A percentile compares a stretch with the other conserved stretches of the same genome.
These are phyloP conservation scores for Fistulifera solaris DNA, from an alignment of 108 stramenopile genomes.

Conservation along the genomic window DNA sequence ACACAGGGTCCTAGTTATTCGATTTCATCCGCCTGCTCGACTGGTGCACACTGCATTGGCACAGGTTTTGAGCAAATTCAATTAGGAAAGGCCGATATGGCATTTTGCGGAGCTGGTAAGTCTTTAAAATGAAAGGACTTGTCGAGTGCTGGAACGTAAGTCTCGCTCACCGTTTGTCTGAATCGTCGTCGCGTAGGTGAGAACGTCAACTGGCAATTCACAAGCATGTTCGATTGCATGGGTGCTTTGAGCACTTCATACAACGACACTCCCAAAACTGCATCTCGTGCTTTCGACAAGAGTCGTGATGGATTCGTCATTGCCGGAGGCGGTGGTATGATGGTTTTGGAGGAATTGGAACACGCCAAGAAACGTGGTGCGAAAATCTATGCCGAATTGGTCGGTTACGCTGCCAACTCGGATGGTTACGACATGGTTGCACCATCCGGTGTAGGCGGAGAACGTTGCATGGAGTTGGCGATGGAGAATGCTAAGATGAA, in stretches of 20 bases:
- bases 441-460: conserved; percentile 93
- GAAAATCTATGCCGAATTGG: conserved; percentile 91
- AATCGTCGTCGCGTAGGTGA: conserved; percentile 35
- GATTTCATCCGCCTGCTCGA: conserved; percentile 84
- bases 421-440: conserved; percentile 99
- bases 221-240: conserved; percentile 93
- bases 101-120: conserved; percentile 85
- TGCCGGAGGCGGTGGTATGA: conserved; percentile 95
- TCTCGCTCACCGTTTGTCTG: conserved; percentile 1
- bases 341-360: conserved; percentile 94
- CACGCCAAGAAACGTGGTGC: conserved; percentile 96
- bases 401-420: conserved; percentile 95
- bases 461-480: conserved; percentile 89
- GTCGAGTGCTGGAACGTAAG: too few relatives aligned
- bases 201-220: conserved; percentile 85
- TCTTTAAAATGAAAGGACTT: conserved; percentile 2
- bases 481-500: conserved; percentile 65
- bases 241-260: conserved; percentile 87
- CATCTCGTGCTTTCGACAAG: conserved; percentile 93
- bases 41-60: conserved; percentile 90
- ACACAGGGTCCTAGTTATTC: conserved; percentile 81
- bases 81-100: conserved; percentile 81
- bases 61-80: conserved; percentile 89
- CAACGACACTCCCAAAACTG: conserved; percentile 83
- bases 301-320: conserved; percentile 98